Conservation (phyloP, 257 asterid genomes). For the Solanum okadae region DNA sequence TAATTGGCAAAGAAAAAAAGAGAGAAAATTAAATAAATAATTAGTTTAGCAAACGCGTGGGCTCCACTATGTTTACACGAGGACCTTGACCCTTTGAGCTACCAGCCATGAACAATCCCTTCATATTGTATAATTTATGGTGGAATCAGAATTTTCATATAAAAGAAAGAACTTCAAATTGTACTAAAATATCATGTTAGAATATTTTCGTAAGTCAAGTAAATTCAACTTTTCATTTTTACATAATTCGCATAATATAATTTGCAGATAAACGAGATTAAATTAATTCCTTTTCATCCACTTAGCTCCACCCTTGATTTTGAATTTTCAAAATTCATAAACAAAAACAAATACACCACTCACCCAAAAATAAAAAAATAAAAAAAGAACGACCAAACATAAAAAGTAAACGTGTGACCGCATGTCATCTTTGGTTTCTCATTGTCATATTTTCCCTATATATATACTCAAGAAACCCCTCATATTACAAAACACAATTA, state of each 20-base stretch:
- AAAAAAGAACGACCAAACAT: background rate
- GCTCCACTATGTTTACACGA: background rate
- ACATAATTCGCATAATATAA: background rate
- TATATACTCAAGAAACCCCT: background rate
- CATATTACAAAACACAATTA: background rate
- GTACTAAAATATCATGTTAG: fast-evolving
- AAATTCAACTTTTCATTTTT: background rate
- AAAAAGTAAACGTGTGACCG: background rate
- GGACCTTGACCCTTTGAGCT: background rate
- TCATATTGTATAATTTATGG: background rate
- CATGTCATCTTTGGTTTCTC: background rate
- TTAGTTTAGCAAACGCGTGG: background rate
- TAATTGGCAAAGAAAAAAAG: background rate
- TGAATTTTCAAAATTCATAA: background rate
- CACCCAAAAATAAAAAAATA: no score
- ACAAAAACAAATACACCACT: background rate
- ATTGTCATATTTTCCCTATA: background rate
- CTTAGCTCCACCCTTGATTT: background rate
- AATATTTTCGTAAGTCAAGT: background rate
- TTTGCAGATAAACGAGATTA: background rate
- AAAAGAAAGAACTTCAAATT: no score
- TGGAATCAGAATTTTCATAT: background rate
- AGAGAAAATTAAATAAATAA: background rate
- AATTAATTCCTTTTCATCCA: no score
- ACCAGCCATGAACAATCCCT: background rate